Percentiles rank a stretch among this genome's conserved stretches.
These are phyloP conservation scores for Naematelia encephala DNA, from an alignment of 768 basidiomycete genomes.

Conservation along the genomic window DNA sequence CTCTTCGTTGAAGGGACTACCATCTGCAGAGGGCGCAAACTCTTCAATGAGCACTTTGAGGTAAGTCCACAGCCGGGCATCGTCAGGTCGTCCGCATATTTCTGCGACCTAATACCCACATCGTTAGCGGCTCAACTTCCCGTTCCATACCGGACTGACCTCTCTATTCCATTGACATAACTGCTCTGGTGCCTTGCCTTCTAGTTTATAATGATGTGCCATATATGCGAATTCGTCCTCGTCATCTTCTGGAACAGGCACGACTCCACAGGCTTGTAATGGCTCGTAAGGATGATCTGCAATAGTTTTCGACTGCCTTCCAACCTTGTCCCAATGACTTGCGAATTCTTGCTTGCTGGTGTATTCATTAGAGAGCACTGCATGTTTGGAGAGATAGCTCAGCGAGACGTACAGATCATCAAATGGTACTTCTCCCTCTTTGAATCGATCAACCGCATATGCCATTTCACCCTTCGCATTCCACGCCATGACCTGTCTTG, in stretches of 20 bases:
- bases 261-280: conserved; percentile 31
- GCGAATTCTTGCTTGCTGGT: conserved; percentile 41
- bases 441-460: conserved; percentile 42
- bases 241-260: conserved; percentile 25
- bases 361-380: conserved; percentile 1
- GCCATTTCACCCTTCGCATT: conserved; percentile 40
- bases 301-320: conserved; percentile 30
- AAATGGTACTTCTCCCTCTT: conserved; percentile 46
- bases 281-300: conserved; percentile 43
- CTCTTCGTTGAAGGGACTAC: conserved; percentile 23
- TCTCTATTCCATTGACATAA: conserved; percentile 44
- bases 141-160: conserved; percentile 13
- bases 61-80: conserved; percentile 38
- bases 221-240: conserved; percentile 41
- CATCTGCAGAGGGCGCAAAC: conserved; percentile 22
- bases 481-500: conserved; percentile 45
- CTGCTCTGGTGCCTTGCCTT: conserved; percentile 28
- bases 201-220: conserved; percentile 39
- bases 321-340: conserved; percentile 40
- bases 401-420: conserved; percentile 46
- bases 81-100: conserved; percentile 33
- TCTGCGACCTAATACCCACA: conserved; percentile 17
- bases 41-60: conserved; percentile 33
- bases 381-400: neutral
- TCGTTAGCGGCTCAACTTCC: neutral